phyloP scores from a whole-genome alignment of 768 basidiomycete species.

The Boletus rufocinnamomeus region DNA sequence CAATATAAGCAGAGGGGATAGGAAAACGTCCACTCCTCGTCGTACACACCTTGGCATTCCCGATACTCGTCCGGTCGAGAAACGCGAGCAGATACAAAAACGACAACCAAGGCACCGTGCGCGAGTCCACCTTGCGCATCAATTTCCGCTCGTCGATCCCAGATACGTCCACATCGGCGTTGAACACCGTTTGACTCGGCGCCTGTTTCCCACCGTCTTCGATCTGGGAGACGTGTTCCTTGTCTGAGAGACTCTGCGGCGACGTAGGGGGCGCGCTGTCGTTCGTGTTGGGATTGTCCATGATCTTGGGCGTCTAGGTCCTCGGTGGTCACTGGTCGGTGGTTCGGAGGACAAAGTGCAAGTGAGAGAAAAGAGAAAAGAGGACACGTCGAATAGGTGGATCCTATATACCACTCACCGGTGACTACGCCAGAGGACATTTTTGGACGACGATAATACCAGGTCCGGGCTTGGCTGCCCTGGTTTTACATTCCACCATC shows the following conservation, averaged over 20 bases:
- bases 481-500: not conserved
- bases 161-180: slow-evolving; percentile 56
- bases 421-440: not conserved
- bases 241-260: slow-evolving; percentile 8
- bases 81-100: slow-evolving; percentile 78
- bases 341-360: not conserved
- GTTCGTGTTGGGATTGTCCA: not conserved
- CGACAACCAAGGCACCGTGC: slow-evolving; percentile 71
- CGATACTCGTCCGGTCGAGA: slow-evolving; percentile 58
- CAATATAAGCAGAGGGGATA: not conserved
- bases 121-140: slow-evolving; percentile 66
- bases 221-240: not conserved
- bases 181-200: slow-evolving; percentile 25
- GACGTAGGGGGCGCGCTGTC: not conserved
- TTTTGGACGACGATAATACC: not conserved
- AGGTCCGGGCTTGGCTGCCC: not conserved
- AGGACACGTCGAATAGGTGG: too few species aligned
- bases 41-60: slow-evolving; percentile 37
- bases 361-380: not conserved
- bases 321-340: not conserved
- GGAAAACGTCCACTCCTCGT: not conserved
- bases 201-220: not conserved
- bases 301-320: not conserved
- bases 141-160: slow-evolving; percentile 68
- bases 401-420: not conserved